phyloP scores from a whole-genome alignment of 2,329 filamentous ascomycete genomes.

The Penicillium fuscoglaucum region DNA sequence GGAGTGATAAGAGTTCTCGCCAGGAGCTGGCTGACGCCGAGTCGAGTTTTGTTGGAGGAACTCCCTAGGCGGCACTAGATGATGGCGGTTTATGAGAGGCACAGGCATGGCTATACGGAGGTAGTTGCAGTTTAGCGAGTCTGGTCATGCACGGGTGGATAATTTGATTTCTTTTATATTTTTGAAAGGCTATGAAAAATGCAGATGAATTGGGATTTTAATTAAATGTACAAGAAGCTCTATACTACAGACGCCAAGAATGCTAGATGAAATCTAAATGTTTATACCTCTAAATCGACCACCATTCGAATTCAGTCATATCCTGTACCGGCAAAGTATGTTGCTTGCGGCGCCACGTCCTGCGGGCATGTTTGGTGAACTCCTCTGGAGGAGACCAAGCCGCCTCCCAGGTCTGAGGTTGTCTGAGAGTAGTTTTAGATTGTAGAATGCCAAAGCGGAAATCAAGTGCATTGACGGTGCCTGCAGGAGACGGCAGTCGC shows the following conservation, averaged over 20 bases:
- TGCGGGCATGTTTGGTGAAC: constrained; percentile 13
- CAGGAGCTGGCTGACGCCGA: background rate
- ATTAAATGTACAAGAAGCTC: constrained; percentile 7
- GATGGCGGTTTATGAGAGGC: background rate
- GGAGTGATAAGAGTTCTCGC: background rate
- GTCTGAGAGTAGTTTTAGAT: constrained; percentile 19
- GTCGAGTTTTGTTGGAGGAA: background rate
- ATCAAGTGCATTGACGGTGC: constrained; percentile 27
- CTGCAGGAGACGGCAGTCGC: constrained; percentile 62
- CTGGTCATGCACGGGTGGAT: background rate
- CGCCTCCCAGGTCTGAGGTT: constrained; percentile 29
- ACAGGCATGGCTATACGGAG: background rate
- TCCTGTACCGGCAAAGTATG: background rate
- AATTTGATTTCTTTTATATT: too few species aligned
- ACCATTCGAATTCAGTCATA: constrained; percentile 7
- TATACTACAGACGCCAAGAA: background rate
- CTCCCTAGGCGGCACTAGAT: background rate
- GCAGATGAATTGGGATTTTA: background rate
- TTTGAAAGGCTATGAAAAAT: too few species aligned
- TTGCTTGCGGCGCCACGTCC: background rate
- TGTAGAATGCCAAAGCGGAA: constrained; percentile 35
- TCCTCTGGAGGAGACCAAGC: constrained; percentile 29
- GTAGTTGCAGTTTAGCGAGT: background rate
- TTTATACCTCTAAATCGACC: constrained; percentile 6
- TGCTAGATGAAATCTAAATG: background rate